Evolutionary conservation across 1,284 basidiomycete genomes (phyloP), one percentile per base, ranked within the genome.

Genomic region (Cutaneotrichosporon dermatis): DNA sequence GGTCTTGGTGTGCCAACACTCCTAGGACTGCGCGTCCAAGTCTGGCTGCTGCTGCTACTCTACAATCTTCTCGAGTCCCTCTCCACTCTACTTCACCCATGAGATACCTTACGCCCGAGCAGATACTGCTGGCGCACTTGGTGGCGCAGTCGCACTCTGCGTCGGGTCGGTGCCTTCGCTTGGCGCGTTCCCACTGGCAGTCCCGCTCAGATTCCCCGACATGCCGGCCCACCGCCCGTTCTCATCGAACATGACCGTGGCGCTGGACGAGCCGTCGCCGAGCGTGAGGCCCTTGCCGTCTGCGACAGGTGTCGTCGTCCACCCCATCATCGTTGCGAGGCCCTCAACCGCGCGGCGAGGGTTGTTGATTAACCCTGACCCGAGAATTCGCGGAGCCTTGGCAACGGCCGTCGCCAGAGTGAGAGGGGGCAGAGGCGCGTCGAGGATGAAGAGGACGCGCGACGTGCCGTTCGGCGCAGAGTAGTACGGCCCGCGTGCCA

Each of bases 381-480:
- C 43, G 34, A 54, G 53, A 6, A 54, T 33, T 4, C 43, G 42
- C 8, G 53, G 53, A 7, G 41, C 16, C 36, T 45, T 54, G 6
- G n/a, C n/a, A 1, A 46, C 35, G 16, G 43, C 44, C 13, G 43
- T 54, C 4, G 15, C 43, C 3, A 54, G 43, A 34, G 15, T 54
- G 35, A 54, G 35, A 4, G 43, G 13, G 4, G 53, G 53, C 41
- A 54, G 53, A 13, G 50, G 50, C 11, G 50, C 50, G 39, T 54
- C 53, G 33, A 56, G 48, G 8, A 56, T 16, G n/a, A 56, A 56
- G 9, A 56, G 39, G 5, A 51, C 46, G n/a, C 48, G 39, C 7
- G 45, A n/a, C 4, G 33, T 15, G 39, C 55, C 55, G 40, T 51
- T 54, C 15, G 57, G 44, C 11, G 57, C 57, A 4, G 40, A 42